Conservation (phyloP, 805 yeast species). For the Nakazawaea siamensis region DNA sequence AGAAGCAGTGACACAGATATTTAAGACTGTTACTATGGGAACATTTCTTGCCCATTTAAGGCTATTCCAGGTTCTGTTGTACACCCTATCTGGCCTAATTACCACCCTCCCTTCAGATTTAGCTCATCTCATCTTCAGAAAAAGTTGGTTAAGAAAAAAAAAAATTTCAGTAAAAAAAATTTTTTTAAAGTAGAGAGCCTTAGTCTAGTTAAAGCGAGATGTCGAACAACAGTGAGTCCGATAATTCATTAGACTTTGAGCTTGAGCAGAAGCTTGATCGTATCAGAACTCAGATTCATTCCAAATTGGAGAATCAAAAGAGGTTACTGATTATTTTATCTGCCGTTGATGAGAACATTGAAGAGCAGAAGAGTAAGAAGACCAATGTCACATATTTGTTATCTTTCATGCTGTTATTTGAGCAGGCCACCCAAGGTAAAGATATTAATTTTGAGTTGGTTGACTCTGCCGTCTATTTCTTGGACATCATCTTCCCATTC, state of each 20-base stretch:
- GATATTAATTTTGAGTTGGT: constrained; percentile 59
- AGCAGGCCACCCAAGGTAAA: constrained; percentile 53
- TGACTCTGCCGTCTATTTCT: constrained; percentile 67
- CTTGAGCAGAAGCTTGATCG: constrained; percentile 57
- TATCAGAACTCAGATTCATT: constrained; percentile 62
- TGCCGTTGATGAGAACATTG: constrained; percentile 85
- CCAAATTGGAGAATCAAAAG: constrained; percentile 84
- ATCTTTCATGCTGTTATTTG: constrained; percentile 73
- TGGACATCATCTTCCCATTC: constrained; percentile 72
- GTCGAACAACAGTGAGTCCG: constrained; percentile 15
- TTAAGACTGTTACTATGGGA: too few species aligned
- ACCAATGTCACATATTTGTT: constrained; percentile 80
- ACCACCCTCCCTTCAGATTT: not conserved
- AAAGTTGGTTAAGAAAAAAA: too few species aligned
- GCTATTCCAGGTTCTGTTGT: too few species aligned
- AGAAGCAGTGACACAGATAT: too few species aligned
- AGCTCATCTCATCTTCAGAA: constrained; percentile 1
- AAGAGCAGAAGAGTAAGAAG: constrained; percentile 50
- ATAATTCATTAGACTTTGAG: constrained; percentile 27
- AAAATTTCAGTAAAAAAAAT: constrained; percentile 1
- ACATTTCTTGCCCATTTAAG: too few species aligned
- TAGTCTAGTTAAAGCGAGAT: too few species aligned
- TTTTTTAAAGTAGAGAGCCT: not conserved
- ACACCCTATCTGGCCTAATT: too few species aligned
- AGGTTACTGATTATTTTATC: constrained; percentile 74